phyloP scores from a whole-genome alignment of 352 stramenopile species.

The Phytophthora fragariae region DNA sequence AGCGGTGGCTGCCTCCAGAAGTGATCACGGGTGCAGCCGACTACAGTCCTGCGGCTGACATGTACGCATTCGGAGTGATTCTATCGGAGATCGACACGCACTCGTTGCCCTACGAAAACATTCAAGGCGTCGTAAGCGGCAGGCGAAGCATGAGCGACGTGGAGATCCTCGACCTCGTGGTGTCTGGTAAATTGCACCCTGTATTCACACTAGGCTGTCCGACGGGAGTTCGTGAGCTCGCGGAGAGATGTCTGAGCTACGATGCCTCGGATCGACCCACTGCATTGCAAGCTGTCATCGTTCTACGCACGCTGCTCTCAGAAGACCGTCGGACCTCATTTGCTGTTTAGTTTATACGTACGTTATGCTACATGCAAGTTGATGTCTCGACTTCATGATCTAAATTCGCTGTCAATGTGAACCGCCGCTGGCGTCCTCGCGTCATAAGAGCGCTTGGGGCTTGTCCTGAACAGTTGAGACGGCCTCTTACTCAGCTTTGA shows the following conservation, averaged over 20 bases:
- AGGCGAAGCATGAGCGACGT: conserved; percentile 34
- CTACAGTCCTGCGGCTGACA: conserved; percentile 50
- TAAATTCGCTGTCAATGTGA: conserved; percentile 3
- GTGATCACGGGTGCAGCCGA: conserved; percentile 43
- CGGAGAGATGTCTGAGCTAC: conserved; percentile 47
- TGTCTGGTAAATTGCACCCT: conserved; percentile 30
- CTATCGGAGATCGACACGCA: conserved; percentile 67
- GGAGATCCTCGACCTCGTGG: conserved; percentile 40
- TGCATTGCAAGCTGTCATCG: conserved; percentile 53
- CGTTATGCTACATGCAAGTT: too few relatives aligned
- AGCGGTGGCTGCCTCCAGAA: conserved; percentile 55
- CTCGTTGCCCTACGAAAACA: conserved; percentile 54
- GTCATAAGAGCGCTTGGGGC: neutral
- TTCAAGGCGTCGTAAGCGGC: conserved; percentile 10
- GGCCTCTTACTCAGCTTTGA: neutral
- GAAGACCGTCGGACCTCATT: conserved; percentile 23
- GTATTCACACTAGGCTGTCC: conserved; percentile 46
- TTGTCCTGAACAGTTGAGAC: conserved; percentile 5
- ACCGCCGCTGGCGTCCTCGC: conserved; percentile 8
- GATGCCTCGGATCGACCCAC: conserved; percentile 45
- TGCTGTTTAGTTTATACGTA: conserved; percentile 11
- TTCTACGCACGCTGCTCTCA: conserved; percentile 39
- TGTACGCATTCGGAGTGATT: conserved; percentile 63
- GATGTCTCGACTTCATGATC: neutral
- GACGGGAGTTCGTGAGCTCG: conserved; percentile 43